phyloP scores from a whole-genome alignment of 192 early-diverging fungal species.

The Rhizophagus clarus region DNA sequence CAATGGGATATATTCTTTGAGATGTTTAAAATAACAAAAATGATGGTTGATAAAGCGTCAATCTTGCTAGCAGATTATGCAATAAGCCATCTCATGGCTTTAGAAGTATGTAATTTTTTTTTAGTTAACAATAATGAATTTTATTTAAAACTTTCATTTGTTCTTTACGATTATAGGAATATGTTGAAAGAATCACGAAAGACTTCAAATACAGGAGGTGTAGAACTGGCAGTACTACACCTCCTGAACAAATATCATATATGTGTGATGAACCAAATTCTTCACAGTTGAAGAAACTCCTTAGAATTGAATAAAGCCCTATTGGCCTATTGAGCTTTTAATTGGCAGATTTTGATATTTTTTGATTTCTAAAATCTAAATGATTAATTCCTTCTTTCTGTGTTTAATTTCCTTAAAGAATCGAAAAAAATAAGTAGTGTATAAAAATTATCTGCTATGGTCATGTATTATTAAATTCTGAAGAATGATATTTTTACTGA shows the following conservation, averaged over 20 bases:
- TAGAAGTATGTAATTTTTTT: conserved; percentile 30
- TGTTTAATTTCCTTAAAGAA: too few relatives aligned
- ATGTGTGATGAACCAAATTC: conserved; percentile 29
- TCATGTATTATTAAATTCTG: background rate
- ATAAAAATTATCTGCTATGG: background rate
- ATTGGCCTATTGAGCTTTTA: too few relatives aligned
- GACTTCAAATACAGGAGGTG: conserved; percentile 30
- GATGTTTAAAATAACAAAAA: conserved; percentile 23
- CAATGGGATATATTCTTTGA: conserved; percentile 27
- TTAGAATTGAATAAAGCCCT: too few relatives aligned
- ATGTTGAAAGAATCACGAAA: conserved; percentile 32
- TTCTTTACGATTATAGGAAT: conserved; percentile 9
- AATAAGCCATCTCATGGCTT: conserved; percentile 34
- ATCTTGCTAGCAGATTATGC: conserved; percentile 27
- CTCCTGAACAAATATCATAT: conserved; percentile 29
- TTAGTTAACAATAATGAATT: conserved; percentile 15
- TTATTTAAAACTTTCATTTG: conserved; percentile 22
- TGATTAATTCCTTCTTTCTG: too few relatives aligned
- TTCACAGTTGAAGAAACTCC: conserved; percentile 18
- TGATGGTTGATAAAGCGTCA: conserved; percentile 28
- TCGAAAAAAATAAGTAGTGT: background rate
- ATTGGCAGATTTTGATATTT: too few relatives aligned
- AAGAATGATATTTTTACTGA: background rate
- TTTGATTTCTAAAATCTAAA: too few relatives aligned
- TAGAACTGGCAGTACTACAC: conserved; percentile 5